Conservation (phyloP, 2,329 filamentous ascomycete genomes). For the Colletotrichum trifolii region DNA sequence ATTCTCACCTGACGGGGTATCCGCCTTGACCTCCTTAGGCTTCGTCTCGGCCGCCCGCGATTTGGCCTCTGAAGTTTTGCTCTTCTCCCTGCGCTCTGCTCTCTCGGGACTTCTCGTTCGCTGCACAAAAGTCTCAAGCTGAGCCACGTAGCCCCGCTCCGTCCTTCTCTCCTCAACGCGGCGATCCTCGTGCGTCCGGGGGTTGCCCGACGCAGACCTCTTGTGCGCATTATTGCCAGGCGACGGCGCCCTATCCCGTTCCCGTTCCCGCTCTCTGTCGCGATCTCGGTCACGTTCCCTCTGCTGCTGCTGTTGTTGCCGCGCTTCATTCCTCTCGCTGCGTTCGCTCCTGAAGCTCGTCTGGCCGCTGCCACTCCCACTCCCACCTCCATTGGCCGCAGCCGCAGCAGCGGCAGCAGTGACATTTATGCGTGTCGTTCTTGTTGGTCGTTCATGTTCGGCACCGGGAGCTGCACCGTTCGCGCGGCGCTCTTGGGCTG, state of each 20-base stretch:
- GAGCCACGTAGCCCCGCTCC: slow-evolving; percentile 67
- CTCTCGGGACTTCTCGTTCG: slow-evolving; percentile 70
- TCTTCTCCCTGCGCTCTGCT: slow-evolving; percentile 54
- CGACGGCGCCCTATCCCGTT: slow-evolving; percentile 51
- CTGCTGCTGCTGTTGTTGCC: slow-evolving; percentile 15
- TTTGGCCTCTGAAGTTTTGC: slow-evolving; percentile 48
- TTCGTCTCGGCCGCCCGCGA: slow-evolving; percentile 58
- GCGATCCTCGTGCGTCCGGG: slow-evolving; percentile 56
- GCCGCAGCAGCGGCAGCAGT: slow-evolving; percentile 37
- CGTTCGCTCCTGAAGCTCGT: slow-evolving; percentile 46
- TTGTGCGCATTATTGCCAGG: slow-evolving; percentile 59
- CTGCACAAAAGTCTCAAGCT: slow-evolving; percentile 70
- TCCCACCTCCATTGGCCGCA: slow-evolving; percentile 7
- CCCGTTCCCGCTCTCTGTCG: slow-evolving; percentile 38
- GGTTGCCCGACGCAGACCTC: slow-evolving; percentile 67
- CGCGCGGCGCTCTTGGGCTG: slow-evolving; percentile 54
- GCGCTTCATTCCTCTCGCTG: slow-evolving; percentile 31
- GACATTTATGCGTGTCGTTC: slow-evolving; percentile 48
- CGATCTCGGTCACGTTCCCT: slow-evolving; percentile 14
- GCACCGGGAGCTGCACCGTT: slow-evolving; percentile 47
- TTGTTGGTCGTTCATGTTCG: slow-evolving; percentile 43
- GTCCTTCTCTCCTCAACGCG: slow-evolving; percentile 66
- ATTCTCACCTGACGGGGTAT: slow-evolving; percentile 59
- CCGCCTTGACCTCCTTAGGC: slow-evolving; percentile 56
- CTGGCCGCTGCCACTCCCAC: slow-evolving; percentile 38